phyloP scores from a whole-genome alignment of 2,329 filamentous ascomycete genomes.

The Periconia digitata region DNA sequence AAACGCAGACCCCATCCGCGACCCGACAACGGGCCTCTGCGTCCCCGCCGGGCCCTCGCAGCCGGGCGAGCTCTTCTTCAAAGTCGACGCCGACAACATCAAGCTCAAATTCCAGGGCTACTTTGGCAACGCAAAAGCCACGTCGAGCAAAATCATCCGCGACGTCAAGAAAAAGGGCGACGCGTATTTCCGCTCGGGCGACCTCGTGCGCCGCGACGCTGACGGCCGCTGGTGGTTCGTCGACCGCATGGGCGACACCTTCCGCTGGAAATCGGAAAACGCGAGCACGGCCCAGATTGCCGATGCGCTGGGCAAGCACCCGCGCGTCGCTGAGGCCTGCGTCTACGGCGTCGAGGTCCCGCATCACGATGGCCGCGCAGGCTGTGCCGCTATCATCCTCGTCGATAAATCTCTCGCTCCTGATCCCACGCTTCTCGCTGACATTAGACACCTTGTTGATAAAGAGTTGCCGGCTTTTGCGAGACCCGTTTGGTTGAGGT shows the following conservation, averaged over 20 bases:
- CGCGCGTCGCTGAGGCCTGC: constrained; percentile 45
- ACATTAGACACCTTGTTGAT: constrained; percentile 40
- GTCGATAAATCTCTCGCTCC: constrained; percentile 13
- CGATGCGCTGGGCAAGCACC: constrained; percentile 43
- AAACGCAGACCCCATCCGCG: constrained; percentile 61
- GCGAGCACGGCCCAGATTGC: constrained; percentile 49
- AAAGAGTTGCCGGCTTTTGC: constrained; percentile 47
- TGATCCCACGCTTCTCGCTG: constrained; percentile 14
- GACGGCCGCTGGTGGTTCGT: constrained; percentile 42
- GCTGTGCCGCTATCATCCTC: constrained; percentile 47
- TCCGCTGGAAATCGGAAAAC: constrained; percentile 50
- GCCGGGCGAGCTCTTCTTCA: constrained; percentile 69
- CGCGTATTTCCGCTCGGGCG: constrained; percentile 42
- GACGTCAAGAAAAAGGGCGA: constrained; percentile 40
- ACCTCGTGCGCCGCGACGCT: constrained; percentile 34
- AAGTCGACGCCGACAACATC: constrained; percentile 46
- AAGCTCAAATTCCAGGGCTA: constrained; percentile 63
- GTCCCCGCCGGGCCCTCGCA: constrained; percentile 61
- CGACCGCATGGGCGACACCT: constrained; percentile 44
- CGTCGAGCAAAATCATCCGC: constrained; percentile 34
- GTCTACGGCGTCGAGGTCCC: constrained; percentile 51
- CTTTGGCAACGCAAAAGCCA: constrained; percentile 50
- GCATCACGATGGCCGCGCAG: constrained; percentile 47
- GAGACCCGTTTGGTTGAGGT: constrained; percentile 47
- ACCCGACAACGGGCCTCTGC: constrained; percentile 67